Base-by-base conservation (phyloP, 2,329 filamentous ascomycete genomes). In the Cordyceps cateniannulata region DNA sequence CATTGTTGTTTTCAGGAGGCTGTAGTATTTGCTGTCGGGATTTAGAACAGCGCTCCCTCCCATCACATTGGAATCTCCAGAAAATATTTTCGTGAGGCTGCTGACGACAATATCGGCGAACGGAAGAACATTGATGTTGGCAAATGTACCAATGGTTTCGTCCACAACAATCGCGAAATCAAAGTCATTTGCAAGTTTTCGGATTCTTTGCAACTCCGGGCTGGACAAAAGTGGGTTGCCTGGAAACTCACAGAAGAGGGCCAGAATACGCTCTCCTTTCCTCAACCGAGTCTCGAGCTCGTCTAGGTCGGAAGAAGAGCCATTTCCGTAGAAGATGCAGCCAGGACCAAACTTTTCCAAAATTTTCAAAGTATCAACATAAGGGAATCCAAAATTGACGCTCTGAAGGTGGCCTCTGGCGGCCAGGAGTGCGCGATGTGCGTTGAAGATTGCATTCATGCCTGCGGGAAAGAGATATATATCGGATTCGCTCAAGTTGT, bases 41-140 rank as follows among this genome's bases (percentile, higher is more conserved):
- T 87, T 87, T 50, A 87, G 71, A 59, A 87, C 83, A 50, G 81
- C 76, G 65, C 87, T 89, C 60, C 95, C 95, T 62, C 93, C 95
- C 93, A 98, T 98, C 66, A 99, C 95, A 73, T 99, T 98, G 73
- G 91, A 95, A 74, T 97, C 95, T 55, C 95, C 95, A 60, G 91
- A 96, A 76, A 99, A 99, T 59, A 98, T 89, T 74, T 99, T 99
- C 53, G 95, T 98, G 62, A 99, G 79, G 71, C 91, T 96, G 78
- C 91, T 96, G 61, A 96, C 93, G 5, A 98, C 90, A 18, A 98
- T 81, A 73, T 99, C 95, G 62, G 91, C 90, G 70, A 88, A 89
- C 3, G 89, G 91, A 5, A 99, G 82, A 4, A 99, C 91, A 71
- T 98, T 91, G 68, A 97, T 87, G 71, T 99, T 99, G 70, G 96